Evolutionary conservation across 495 filamentous ascomycete species (phyloP), one percentile per base, ranked within the genome.

Genomic region (Pyrenula aspistea): DNA sequence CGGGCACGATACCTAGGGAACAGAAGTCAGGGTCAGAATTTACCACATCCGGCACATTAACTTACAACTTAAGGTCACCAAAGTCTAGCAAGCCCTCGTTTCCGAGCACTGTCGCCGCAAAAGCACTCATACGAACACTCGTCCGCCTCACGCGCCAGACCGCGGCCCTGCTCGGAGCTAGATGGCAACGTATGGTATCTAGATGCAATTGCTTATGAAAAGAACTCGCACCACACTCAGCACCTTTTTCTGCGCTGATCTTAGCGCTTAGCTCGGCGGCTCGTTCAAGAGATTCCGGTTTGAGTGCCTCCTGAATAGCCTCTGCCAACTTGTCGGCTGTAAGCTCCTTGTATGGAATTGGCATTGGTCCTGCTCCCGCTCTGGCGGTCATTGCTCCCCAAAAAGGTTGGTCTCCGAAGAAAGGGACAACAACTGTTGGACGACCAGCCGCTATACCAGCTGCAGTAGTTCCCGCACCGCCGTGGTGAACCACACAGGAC

Each of bases 391-490:
- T 87, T 1, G 78, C 71, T 19, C 88, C 88, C 88, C 88, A 92
- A 59, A 91, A 92, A 1, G 85, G 83, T 63, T 92, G 87, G 56
- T 92, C 88, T 2, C 88, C 88, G 61, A 93, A 92, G 70, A 93
- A 93, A 0, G 88, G 88, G 10, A 93, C 81, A 22, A 93, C 76
- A 1, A 88, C 76, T 0, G 88, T 91, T 2, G 88, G 88, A 36
- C 79, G 77, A 1, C 84, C 86, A 0, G 76, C 68, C 2, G 81
- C 73, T 51, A 93, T 81, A 2, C 88, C 87, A 1, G 82, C 83
- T 1, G 88, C 88, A 10, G 85, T 90, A 10, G 88, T 92, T 24
- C 88, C 88, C 4, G 88, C 88, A 25, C 88, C 88, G 31, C 88
- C 88, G 58, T 91, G 88, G 56, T 94, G 88, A 12, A 89, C 82